Percentiles rank a stretch among this genome's conserved stretches.
Evolutionary conservation across 2,329 filamentous ascomycete genomes (phyloP).

Genomic region (Lachnellula willkommii): DNA sequence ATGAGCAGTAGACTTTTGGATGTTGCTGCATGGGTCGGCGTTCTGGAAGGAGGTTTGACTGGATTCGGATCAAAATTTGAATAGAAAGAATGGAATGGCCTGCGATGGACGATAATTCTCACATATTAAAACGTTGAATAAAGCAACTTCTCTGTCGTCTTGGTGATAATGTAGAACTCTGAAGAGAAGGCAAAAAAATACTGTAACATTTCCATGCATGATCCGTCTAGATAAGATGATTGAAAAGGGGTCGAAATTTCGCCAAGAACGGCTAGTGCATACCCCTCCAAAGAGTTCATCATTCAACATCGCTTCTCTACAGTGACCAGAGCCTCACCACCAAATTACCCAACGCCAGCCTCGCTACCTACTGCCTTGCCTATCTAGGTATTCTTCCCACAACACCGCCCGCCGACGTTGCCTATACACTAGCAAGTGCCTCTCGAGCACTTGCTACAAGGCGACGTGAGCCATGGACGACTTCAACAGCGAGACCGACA

Average conservation of each 20-base stretch:
- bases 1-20: slow-evolving; percentile 5
- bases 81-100: not conserved
- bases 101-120: no score
- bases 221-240: not conserved
- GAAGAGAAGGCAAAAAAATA: no score
- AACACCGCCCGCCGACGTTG: slow-evolving; percentile 13
- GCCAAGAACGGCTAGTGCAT: slow-evolving; percentile 1
- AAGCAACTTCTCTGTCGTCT: no score
- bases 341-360: slow-evolving; percentile 10
- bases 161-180: no score
- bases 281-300: slow-evolving; percentile 2
- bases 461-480: slow-evolving; percentile 68
- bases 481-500: slow-evolving; percentile 95
- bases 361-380: not conserved
- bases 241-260: not conserved
- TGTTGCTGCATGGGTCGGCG: slow-evolving; percentile 8
- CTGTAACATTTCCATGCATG: no score
- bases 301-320: not conserved
- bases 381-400: slow-evolving; percentile 3
- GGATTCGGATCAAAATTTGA: not conserved
- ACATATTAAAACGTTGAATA: no score
- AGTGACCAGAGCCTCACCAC: slow-evolving; percentile 10
- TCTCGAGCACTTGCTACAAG: slow-evolving; percentile 26
- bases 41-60: not conserved
- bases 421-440: slow-evolving; percentile 26